These are phyloP conservation scores for Rhizophora mangle DNA, from an alignment of 345 rosid species.

Conservation along the genomic window DNA sequence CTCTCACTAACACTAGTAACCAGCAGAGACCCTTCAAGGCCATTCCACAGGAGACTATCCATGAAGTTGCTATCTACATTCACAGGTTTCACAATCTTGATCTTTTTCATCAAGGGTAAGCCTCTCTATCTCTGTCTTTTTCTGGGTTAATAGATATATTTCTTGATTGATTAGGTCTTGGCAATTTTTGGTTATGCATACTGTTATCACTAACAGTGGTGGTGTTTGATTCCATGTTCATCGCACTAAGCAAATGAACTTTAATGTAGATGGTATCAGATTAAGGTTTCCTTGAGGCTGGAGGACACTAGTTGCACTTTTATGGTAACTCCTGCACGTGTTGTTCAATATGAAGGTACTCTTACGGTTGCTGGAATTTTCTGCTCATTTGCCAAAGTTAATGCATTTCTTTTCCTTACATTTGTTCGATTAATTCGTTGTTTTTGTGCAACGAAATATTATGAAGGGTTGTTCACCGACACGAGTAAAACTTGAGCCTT, in stretches of 20 bases:
- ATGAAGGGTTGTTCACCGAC: too few relatives aligned
- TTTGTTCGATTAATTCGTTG: neutral
- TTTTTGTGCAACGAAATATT: neutral
- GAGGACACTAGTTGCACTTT: constrained; percentile 47
- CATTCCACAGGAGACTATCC: constrained; percentile 37
- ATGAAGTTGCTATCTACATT: constrained; percentile 77
- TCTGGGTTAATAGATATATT: neutral
- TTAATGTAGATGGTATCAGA: constrained; percentile 73
- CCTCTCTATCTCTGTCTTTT: neutral
- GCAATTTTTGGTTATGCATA: neutral
- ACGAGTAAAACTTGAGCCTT: too few relatives aligned
- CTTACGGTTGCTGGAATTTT: neutral
- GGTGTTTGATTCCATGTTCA: too few relatives aligned
- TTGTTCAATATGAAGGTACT: constrained; percentile 89
- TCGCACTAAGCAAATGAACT: neutral
- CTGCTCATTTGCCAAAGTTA: neutral
- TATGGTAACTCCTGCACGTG: constrained; percentile 69
- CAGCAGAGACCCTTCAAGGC: neutral
- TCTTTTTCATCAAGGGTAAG: constrained; percentile 92
- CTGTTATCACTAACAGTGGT: neutral
- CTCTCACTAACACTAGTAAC: neutral
- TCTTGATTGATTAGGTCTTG: too few relatives aligned
- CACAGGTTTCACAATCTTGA: constrained; percentile 79
- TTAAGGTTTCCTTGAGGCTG: constrained; percentile 79
- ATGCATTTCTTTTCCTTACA: neutral